phyloP scores from a whole-genome alignment of 805 yeast species.

The Yarrowia divulgata region DNA sequence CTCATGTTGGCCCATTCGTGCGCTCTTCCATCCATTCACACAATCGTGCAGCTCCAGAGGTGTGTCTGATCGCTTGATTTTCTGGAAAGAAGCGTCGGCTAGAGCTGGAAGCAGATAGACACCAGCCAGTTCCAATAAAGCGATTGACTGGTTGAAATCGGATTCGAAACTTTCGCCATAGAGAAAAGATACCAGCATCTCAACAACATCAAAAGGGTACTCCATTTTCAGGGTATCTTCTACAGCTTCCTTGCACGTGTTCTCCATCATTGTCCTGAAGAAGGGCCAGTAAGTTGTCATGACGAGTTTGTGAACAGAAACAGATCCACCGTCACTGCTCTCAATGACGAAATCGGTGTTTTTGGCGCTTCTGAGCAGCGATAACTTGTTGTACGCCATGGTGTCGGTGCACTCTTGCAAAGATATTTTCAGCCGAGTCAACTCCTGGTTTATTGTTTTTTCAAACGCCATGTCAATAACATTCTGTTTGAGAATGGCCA shows the following conservation, averaged over 20 bases:
- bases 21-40: not conserved
- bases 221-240: not conserved
- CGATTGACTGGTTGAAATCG: not conserved
- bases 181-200: not conserved
- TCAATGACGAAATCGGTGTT: not conserved
- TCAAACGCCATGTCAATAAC: no score
- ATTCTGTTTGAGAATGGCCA: no score
- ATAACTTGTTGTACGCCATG: no score
- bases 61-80: not conserved
- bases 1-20: not conserved
- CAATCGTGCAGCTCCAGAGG: not conserved
- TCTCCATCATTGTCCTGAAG: not conserved
- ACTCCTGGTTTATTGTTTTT: no score
- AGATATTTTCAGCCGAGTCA: no score
- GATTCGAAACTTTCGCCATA: not conserved
- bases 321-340: not conserved
- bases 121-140: not conserved
- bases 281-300: constrained; percentile 3
- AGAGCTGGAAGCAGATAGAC: not conserved
- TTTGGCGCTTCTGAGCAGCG: not conserved
- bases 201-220: not conserved
- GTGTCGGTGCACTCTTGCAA: no score
- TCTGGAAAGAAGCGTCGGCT: not conserved
- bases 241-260: not conserved
- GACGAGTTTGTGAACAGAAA: not conserved